A percentile compares a stretch with the other conserved stretches of the same genome.
Conservation (phyloP, 176 grass and related monocot species). For the Carex kokanica region DNA sequence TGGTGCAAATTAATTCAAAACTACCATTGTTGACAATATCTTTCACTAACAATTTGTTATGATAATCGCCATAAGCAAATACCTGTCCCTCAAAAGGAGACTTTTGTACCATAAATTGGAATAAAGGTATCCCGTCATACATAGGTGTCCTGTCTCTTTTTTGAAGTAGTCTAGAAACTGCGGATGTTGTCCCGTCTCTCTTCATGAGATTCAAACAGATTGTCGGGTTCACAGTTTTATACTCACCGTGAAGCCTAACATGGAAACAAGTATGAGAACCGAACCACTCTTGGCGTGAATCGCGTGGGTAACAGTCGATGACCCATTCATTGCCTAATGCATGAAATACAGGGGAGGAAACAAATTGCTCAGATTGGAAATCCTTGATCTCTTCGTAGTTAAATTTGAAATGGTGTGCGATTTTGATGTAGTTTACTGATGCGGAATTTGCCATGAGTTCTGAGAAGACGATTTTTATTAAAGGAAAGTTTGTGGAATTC, state of each 20-base stretch:
- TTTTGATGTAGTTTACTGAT: background rate
- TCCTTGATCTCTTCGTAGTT: background rate
- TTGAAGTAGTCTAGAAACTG: no score
- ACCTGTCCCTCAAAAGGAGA: background rate
- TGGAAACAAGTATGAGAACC: background rate
- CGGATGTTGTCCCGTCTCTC: background rate
- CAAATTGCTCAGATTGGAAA: background rate
- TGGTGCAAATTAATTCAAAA: constrained; percentile 9
- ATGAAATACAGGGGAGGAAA: background rate
- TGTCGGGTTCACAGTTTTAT: background rate
- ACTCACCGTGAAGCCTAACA: background rate
- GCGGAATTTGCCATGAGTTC: background rate
- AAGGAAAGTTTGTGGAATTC: background rate
- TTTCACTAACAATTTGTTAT: background rate
- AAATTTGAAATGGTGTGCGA: constrained; percentile 14
- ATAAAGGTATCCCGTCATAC: no score
- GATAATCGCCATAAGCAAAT: background rate
- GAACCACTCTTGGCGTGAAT: background rate
- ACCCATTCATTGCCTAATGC: constrained; percentile 2
- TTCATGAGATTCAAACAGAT: background rate
- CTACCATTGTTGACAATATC: background rate
- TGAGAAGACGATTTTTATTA: no score
- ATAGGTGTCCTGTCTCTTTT: no score
- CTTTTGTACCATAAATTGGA: no score
- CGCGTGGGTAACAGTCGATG: background rate